Evolutionary conservation across 2,329 filamentous ascomycete species (phyloP).

Genomic region (Aplosporella prunicola): DNA sequence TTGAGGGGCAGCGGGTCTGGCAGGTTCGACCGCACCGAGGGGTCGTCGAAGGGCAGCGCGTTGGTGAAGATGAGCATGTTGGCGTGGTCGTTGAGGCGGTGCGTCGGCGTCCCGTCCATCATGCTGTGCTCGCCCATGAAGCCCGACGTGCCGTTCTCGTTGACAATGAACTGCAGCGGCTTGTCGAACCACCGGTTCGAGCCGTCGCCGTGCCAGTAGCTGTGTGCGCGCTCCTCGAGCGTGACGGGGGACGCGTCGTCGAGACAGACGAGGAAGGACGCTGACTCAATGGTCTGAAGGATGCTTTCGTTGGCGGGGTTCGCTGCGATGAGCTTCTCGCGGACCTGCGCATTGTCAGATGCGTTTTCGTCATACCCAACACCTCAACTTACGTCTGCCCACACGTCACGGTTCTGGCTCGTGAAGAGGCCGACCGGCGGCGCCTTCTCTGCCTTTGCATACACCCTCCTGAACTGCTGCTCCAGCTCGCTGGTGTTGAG

Average conservation of each 20-base stretch:
- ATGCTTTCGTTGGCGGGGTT: slow-evolving; percentile 68
- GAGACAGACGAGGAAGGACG: slow-evolving; percentile 85
- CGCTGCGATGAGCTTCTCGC: slow-evolving; percentile 64
- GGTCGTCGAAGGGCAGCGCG: slow-evolving; percentile 80
- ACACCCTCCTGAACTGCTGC: slow-evolving; percentile 76
- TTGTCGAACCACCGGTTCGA: slow-evolving; percentile 97
- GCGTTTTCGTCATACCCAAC: background rate
- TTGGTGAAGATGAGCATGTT: slow-evolving; percentile 89
- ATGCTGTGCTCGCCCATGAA: slow-evolving; percentile 99
- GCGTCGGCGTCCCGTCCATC: slow-evolving; percentile 99
- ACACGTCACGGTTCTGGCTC: slow-evolving; percentile 85
- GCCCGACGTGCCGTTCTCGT: slow-evolving; percentile 93
- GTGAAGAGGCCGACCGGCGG: slow-evolving; percentile 78
- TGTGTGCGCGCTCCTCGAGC: slow-evolving; percentile 85
- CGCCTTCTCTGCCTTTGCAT: slow-evolving; percentile 62
- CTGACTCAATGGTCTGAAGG: slow-evolving; percentile 73
- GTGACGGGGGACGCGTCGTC: slow-evolving; percentile 88
- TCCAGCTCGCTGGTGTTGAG: slow-evolving; percentile 86
- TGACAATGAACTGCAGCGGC: slow-evolving; percentile 93
- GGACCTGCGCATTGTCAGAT: slow-evolving; percentile 34
- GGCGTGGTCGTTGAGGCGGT: slow-evolving; percentile 90
- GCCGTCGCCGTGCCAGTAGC: slow-evolving; percentile 98
- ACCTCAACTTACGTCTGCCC: slow-evolving; percentile 56
- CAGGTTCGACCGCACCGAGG: slow-evolving; percentile 68
- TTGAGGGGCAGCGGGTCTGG: slow-evolving; percentile 68